These are phyloP conservation scores for Cardiospermum halicacabum DNA, from an alignment of 345 rosid genomes.

Conservation along the genomic window DNA sequence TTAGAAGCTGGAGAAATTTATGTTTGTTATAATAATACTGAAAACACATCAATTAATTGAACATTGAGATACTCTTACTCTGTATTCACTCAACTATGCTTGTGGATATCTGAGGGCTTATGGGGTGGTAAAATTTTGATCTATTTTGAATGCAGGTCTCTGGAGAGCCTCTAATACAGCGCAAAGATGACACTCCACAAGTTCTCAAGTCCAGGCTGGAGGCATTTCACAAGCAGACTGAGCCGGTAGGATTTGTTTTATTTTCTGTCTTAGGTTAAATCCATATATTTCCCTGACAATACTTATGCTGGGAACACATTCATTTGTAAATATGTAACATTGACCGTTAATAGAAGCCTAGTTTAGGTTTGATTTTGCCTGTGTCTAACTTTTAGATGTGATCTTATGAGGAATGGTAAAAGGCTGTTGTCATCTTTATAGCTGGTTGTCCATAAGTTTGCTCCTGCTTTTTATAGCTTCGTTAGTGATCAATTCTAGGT, in stretches of 20 bases:
- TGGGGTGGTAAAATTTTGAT: neutral
- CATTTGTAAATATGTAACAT: neutral
- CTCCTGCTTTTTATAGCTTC: neutral
- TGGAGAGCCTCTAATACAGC: slow-evolving; percentile 80
- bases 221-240: slow-evolving; percentile 77
- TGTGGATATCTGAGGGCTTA: neutral
- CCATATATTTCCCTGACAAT: neutral
- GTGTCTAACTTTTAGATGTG: neutral
- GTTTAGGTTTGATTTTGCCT: neutral
- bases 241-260: slow-evolving; percentile 45
- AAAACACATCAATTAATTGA: no score
- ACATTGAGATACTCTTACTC: no score
- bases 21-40: neutral
- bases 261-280: neutral
- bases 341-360: neutral
- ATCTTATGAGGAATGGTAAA: neutral
- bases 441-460: no score
- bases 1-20: neutral
- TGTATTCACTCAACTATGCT: neutral
- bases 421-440: no score
- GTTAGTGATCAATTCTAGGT: neutral
- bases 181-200: slow-evolving; percentile 80
- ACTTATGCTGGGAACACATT: neutral
- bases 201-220: slow-evolving; percentile 80
- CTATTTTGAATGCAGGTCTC: slow-evolving; percentile 41